Percentiles rank a stretch among this genome's conserved stretches.
Conservation (phyloP, 495 filamentous ascomycete genomes). For the Aspergillus bridgeri region DNA sequence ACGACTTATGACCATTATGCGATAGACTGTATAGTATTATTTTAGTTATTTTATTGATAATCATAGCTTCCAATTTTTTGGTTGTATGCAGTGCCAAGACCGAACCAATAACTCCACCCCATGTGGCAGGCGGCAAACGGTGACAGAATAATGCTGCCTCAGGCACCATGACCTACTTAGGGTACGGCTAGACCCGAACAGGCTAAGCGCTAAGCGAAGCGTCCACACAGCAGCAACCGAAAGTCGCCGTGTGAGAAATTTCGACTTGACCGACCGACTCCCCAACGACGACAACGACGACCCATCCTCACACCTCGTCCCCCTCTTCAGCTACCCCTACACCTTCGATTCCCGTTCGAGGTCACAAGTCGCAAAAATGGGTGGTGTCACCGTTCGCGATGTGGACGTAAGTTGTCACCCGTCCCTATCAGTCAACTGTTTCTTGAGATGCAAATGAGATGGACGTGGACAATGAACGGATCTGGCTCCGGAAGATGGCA, state of each 20-base stretch:
- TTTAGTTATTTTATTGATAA: neutral
- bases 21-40: constrained; percentile 20
- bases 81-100: no score
- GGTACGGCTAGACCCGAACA: constrained; percentile 44
- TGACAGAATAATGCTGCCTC: constrained; percentile 7
- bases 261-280: constrained; percentile 36
- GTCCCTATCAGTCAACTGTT: constrained; percentile 14
- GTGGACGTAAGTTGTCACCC: constrained; percentile 70
- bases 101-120: neutral
- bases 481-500: constrained; percentile 9
- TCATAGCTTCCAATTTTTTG: neutral
- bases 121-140: neutral
- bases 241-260: constrained; percentile 40
- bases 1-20: constrained; percentile 20
- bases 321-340: constrained; percentile 34
- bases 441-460: constrained; percentile 22
- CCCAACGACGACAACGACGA: constrained; percentile 39
- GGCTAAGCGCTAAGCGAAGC: constrained; percentile 36
- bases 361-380: constrained; percentile 66
- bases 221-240: constrained; percentile 38
- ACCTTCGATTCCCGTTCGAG: constrained; percentile 26
- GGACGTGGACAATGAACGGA: constrained; percentile 15
- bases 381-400: constrained; percentile 84
- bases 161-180: constrained; percentile 29
- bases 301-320: constrained; percentile 32